Base-by-base conservation (phyloP, 495 filamentous ascomycete genomes). In the Chaetomium cochliodes region DNA sequence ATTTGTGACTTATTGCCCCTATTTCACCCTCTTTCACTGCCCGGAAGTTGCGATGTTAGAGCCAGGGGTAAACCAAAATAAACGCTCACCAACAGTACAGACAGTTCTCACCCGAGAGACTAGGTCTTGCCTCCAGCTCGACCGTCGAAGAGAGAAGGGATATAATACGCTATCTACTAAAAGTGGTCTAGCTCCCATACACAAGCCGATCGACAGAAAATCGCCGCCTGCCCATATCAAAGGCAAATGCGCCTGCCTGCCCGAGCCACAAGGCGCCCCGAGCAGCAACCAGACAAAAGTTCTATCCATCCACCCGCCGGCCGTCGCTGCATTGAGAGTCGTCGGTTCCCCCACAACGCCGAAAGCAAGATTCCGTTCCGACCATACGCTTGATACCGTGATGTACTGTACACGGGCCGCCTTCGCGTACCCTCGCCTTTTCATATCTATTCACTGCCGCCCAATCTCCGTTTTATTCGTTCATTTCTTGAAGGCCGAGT, bases 401-500 rank as follows among this genome's bases (percentile, higher is more conserved):
- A 37, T 6, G 9, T 58, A 58, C 25, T 46, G 53, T 64, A 64
- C 54, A 64, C 20, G 42, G 53, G 42, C 25, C 12, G 13, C 33
- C 12, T 41, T 20, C 15, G 41, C 41, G 23, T 52, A n/a, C 46
- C 46, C 46, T 47, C 22, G n/a, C 49, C 22, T 30, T 11, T 12
- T 4, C 41, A 18, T 33, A 28, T 25, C 46, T 65, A 9, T 37
- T 37, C 33, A 33, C 23, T 33, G 7, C 18, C 30, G 16, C 12
- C 23, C 39, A 9, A 37, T 3, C 33, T 5, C 8, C 5, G 3
- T 6, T 3, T 22, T 20, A 0, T 0, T 20, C 7, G 6, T 49
- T 62, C 52, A 63, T 20, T 63, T 59, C 59, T 44, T 59, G 42
- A 75, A 72, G 5, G 70, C 70, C 30, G 55, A 46, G 42, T 86